Evolutionary conservation across 169 alveolate species (phyloP), one percentile per base, ranked within the genome.

Genomic region (Cytauxzoon felis): DNA sequence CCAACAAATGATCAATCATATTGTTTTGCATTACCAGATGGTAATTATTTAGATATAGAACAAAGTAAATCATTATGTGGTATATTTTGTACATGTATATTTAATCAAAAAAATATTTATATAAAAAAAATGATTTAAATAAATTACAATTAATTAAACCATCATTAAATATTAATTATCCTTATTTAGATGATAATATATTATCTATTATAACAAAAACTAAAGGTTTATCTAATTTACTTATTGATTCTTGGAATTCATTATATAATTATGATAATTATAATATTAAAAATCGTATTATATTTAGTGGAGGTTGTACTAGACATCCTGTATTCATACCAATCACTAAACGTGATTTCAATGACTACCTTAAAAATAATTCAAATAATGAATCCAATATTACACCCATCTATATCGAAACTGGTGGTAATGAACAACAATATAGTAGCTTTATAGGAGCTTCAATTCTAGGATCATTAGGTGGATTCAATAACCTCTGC

Each of bases 401-500:
- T n/a, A 18, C 48, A 11, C 80, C 71, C 6, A n/a, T 33, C 23
- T 53, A 24, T 38, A 65, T 73, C 75, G 61, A 66, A 3, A 41
- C 65, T 9, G 84, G 84, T 4, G 91, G 91, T 11, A 61, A 65
- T 18, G 91, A 84, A 47, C 82, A 83, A 61, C 86, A 79, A 60
- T 84, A 59, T 65, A 84, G 87, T 62, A 73, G 88, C 41, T 84
- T 79, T 48, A 84, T 84, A 21, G 91, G 91, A 4, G 91, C 91
- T 16, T 84, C 91, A 26, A 84, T 84, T 21, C 76, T 84, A 53
- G 65, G 85, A 18, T 84, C 91, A 45, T 49, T 84, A 29, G 91
- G 91, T 1, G 42, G 76, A 7, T 84, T 79, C 23, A 73, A 75
- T 8, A 67, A 72, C 42, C 68, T 84, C 16, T 84, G 91, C 48